Conservation (phyloP, 2,329 filamentous ascomycete genomes). For the Diaporthe caulivora region DNA sequence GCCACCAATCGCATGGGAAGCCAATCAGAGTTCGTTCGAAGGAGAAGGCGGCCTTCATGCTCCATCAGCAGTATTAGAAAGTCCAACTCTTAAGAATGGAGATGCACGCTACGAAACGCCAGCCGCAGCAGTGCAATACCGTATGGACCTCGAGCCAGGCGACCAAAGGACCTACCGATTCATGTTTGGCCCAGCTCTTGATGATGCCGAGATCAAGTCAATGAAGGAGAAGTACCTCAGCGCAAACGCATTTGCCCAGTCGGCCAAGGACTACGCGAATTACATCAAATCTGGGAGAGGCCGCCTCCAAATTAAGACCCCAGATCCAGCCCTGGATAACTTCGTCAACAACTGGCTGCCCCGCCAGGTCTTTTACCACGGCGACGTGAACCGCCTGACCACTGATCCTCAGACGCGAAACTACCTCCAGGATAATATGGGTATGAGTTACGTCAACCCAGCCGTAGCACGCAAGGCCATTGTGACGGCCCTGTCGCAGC, state of each 20-base stretch:
- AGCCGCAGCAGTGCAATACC: conserved; percentile 66
- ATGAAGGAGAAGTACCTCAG: conserved; percentile 63
- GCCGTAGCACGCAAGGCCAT: conserved; percentile 62
- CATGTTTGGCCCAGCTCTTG: conserved; percentile 66
- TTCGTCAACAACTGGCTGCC: conserved; percentile 71
- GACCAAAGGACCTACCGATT: conserved; percentile 63
- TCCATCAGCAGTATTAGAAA: conserved; percentile 57
- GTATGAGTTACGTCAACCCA: conserved; percentile 69
- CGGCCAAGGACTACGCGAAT: conserved; percentile 59
- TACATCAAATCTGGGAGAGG: conserved; percentile 65
- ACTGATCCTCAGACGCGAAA: conserved; percentile 71
- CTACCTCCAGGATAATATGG: conserved; percentile 72
- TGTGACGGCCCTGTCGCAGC: conserved; percentile 63
- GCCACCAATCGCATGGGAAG: conserved; percentile 64
- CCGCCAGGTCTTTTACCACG: conserved; percentile 70
- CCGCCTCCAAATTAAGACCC: conserved; percentile 65
- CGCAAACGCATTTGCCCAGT: conserved; percentile 59
- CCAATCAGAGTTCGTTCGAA: conserved; percentile 64
- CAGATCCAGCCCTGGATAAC: conserved; percentile 67
- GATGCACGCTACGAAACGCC: conserved; percentile 69
- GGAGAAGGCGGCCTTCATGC: conserved; percentile 67
- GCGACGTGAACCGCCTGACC: conserved; percentile 69
- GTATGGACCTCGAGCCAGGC: conserved; percentile 53
- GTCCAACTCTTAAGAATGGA: conserved; percentile 54
- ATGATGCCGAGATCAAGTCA: conserved; percentile 61